Evolutionary conservation across 108 stramenopile genomes (phyloP).

Genomic region (Skeletonema costatum): DNA sequence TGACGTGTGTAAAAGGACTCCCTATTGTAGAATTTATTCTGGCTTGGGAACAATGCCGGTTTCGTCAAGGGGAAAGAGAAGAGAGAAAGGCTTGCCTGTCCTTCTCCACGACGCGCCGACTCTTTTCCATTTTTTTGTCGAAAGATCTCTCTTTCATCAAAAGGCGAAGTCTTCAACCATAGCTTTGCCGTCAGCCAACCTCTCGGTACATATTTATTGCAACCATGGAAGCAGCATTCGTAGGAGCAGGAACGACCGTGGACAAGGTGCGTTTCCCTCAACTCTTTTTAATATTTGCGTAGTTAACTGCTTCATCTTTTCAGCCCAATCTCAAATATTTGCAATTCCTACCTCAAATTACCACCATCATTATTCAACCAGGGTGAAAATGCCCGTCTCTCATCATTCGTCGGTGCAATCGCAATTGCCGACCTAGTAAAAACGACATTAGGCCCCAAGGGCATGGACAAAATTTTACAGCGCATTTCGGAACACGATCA

Average conservation of each 20-base stretch:
- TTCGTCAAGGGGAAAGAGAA: no score
- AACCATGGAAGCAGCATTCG: constrained; percentile 87
- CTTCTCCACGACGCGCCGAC: no score
- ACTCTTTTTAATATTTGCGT: constrained; percentile 5
- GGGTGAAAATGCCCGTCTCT: constrained; percentile 99
- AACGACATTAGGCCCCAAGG: constrained; percentile 99
- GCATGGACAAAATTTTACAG: constrained; percentile 98
- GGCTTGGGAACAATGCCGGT: no score
- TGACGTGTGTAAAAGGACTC: no score
- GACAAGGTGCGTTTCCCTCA: constrained; percentile 75
- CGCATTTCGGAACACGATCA: constrained; percentile 84
- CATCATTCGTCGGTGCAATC: constrained; percentile 98
- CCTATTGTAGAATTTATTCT: no score
- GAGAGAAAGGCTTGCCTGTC: no score
- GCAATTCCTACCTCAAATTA: background rate
- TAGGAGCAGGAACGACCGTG: constrained; percentile 77
- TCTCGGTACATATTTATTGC: background rate
- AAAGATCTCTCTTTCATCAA: no score
- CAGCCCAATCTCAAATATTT: constrained; percentile 2
- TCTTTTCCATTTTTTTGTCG: no score
- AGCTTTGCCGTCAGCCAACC: background rate
- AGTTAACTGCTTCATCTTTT: background rate
- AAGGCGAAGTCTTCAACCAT: no score
- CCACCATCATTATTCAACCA: constrained; percentile 25
- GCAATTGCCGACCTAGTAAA: constrained; percentile 99